Evolutionary conservation across 768 basidiomycete species (phyloP), one percentile per base, ranked within the genome.

Genomic region (Chalciporus sphaerocephalus): DNA sequence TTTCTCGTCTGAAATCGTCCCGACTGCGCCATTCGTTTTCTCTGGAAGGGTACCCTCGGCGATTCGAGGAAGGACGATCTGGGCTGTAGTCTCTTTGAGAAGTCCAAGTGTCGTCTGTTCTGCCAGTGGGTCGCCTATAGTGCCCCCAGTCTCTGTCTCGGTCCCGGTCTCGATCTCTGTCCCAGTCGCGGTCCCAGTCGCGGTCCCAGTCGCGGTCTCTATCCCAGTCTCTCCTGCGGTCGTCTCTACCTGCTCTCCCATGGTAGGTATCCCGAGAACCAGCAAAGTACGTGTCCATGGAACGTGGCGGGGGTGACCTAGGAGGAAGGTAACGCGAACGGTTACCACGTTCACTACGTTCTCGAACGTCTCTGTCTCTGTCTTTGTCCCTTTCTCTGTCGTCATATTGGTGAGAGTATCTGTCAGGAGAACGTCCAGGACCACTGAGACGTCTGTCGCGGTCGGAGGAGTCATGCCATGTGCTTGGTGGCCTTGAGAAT

Each of bases 151-250:
- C 61, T 42, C 56, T 10, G 8, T 44, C 46, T 3, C 48, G 37
- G 13, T 51, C 55, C 10, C 48, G 38, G 9, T 61, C 55, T n/a
- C 47, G 50, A 4, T 61, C 55, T 11, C 62, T 44, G 5, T 58
- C 60, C 7, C 45, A 23, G 16, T 52, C n/a, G n/a, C n/a, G n/a
- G n/a, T n/a, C n/a, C n/a, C n/a, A n/a, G n/a, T n/a, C n/a, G n/a
- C n/a, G n/a, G n/a, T n/a, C n/a, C n/a, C n/a, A n/a, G n/a, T n/a
- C 51, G 5, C 57, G 36, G 15, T 64, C 64, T 1, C 47, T 42
- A 18, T 55, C 57, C 48, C 57, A 46, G n/a, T 64, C 60, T n/a
- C 27, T 49, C 45, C 60, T 48, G 40, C 56, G 56, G 43, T 61
- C 59, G 15, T 61, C 59, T 37, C 58, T 44, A 10, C 23, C 12